Conservation (phyloP, 2,329 filamentous ascomycete genomes). For the Cadophora sp. region DNA sequence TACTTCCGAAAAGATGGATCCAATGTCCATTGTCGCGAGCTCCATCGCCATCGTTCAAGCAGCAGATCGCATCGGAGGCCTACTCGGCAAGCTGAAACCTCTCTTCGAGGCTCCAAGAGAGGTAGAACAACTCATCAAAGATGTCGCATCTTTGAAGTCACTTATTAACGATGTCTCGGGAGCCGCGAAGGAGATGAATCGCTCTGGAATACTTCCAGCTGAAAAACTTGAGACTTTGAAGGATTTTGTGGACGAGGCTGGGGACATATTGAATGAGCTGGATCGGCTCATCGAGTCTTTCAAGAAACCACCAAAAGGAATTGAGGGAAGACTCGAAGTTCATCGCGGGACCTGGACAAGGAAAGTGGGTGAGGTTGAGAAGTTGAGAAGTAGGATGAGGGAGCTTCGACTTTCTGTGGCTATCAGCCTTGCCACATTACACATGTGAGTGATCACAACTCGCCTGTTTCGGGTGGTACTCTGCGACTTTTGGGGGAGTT, state of each 20-base stretch:
- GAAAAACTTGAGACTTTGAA: neutral
- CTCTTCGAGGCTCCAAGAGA: neutral
- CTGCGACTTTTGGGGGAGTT: no score
- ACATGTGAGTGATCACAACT: neutral
- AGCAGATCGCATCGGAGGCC: neutral
- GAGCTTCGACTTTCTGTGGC: neutral
- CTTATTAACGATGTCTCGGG: neutral
- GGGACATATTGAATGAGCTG: neutral
- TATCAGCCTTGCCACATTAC: neutral
- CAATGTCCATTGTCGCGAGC: neutral
- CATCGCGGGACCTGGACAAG: neutral
- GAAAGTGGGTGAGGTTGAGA: neutral
- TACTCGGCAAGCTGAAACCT: neutral
- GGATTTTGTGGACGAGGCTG: neutral
- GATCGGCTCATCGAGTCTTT: neutral
- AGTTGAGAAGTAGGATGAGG: neutral
- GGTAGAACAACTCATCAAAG: neutral
- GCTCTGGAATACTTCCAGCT: neutral
- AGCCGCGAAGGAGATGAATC: neutral
- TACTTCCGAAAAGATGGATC: neutral
- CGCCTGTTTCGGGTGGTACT: neutral
- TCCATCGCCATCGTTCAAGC: neutral
- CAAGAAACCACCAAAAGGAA: neutral
- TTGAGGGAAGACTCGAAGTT: neutral
- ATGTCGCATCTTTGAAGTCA: neutral